These are phyloP conservation scores for Aegilops speltoides DNA, from an alignment of 176 grass and related monocot genomes.

Conservation along the genomic window DNA sequence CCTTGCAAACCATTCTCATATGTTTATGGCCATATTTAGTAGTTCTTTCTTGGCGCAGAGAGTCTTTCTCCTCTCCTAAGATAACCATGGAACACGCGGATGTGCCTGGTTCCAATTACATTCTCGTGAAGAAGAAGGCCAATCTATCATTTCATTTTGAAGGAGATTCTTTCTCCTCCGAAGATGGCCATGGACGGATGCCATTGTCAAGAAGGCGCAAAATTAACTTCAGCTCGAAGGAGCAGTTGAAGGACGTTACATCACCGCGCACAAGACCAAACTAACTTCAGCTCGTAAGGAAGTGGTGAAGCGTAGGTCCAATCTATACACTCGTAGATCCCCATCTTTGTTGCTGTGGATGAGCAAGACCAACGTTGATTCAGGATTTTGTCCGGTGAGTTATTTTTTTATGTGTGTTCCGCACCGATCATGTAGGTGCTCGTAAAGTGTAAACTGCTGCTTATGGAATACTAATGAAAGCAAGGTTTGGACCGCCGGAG, in stretches of 20 bases:
- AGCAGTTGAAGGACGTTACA: background rate
- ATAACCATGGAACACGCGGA: background rate
- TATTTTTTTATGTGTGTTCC: background rate
- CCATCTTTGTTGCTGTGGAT: conserved; percentile 6
- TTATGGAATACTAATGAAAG: background rate
- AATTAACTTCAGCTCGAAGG: background rate
- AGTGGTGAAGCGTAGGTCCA: background rate
- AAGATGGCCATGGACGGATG: no score
- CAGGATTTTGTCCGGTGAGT: background rate
- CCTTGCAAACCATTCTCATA: background rate
- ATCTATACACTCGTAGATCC: background rate
- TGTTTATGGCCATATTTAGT: background rate
- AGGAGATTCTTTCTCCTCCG: no score
- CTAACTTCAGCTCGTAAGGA: background rate
- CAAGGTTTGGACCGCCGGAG: no score
- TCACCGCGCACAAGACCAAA: background rate
- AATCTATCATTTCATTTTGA: background rate
- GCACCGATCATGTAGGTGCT: background rate
- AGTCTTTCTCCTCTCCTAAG: background rate
- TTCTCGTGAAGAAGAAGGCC: background rate
- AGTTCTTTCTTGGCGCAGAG: background rate
- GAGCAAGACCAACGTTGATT: background rate
- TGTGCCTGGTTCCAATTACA: background rate
- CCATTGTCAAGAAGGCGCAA: no score
- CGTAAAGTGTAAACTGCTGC: background rate